Conservation (phyloP, 2,329 filamentous ascomycete genomes). For the Acarospora socialis region DNA sequence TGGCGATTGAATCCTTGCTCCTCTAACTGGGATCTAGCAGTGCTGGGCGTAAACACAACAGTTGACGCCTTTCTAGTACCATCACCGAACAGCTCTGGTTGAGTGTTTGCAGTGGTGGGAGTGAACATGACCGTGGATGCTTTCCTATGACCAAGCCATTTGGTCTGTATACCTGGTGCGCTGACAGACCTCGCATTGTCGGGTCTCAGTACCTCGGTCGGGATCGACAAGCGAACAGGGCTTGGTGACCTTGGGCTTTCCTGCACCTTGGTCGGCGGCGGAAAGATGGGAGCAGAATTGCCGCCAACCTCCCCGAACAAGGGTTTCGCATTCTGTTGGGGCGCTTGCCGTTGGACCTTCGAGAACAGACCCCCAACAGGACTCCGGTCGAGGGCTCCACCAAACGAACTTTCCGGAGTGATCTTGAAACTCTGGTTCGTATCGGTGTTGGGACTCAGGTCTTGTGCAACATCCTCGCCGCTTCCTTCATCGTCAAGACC, state of each 20-base stretch:
- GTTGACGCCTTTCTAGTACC: too few species aligned
- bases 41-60: too few species aligned
- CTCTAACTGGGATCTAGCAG: too few species aligned
- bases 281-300: conserved; percentile 20
- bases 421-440: conserved; percentile 24
- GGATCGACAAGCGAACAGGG: conserved; percentile 24
- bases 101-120: too few species aligned
- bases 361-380: conserved; percentile 28
- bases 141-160: conserved; percentile 27
- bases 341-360: conserved; percentile 19
- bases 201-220: conserved; percentile 19
- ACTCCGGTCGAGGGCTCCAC: conserved; percentile 22
- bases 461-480: conserved; percentile 31
- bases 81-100: too few species aligned
- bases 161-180: conserved; percentile 24
- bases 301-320: conserved; percentile 33
- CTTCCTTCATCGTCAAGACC: conserved; percentile 31
- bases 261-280: conserved; percentile 21
- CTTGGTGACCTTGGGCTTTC: conserved; percentile 32
- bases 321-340: conserved; percentile 18
- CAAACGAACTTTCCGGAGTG: conserved; percentile 32
- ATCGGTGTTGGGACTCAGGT: conserved; percentile 21
- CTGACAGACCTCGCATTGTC: conserved; percentile 25
- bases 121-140: conserved; percentile 23
- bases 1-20: neutral